phyloP scores from a whole-genome alignment of 768 basidiomycete genomes.

The Leucosporidium creatinivorum region DNA sequence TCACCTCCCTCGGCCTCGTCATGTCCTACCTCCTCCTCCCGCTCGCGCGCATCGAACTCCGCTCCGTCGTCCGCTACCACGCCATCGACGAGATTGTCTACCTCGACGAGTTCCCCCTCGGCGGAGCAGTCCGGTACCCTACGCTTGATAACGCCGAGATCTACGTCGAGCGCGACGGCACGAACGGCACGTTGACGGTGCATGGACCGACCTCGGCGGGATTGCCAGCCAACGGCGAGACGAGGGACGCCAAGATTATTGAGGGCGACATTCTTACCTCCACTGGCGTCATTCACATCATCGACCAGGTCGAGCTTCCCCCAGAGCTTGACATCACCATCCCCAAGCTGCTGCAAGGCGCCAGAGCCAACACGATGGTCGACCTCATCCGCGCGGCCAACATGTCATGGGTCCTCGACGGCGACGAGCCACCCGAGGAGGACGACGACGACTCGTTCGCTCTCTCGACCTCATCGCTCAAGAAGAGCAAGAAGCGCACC shows the following conservation, averaged over 20 bases:
- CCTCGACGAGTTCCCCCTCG: conserved; percentile 46
- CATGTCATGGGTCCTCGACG: conserved; percentile 84
- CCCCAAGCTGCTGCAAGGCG: conserved; percentile 80
- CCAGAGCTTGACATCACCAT: conserved; percentile 66
- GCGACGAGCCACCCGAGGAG: conserved; percentile 42
- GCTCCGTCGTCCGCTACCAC: conserved; percentile 81
- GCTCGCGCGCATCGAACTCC: conserved; percentile 65
- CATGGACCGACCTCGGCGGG: conserved; percentile 33
- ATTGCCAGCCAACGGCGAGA: conserved; percentile 43
- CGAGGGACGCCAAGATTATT: conserved; percentile 37
- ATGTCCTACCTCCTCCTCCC: conserved; percentile 76
- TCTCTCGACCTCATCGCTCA: conserved; percentile 24
- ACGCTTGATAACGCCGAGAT: conserved; percentile 82
- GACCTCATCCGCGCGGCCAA: conserved; percentile 75
- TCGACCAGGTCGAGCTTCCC: conserved; percentile 59
- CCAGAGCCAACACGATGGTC: conserved; percentile 80
- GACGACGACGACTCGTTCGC: conserved; percentile 9
- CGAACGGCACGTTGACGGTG: conserved; percentile 14
- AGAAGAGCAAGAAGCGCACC: background rate
- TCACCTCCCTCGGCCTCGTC: conserved; percentile 77
- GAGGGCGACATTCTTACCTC: conserved; percentile 60
- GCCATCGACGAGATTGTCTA: conserved; percentile 71
- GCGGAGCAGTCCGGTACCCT: conserved; percentile 50
- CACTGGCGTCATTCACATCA: conserved; percentile 84
- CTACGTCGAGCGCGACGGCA: conserved; percentile 54